Evolutionary conservation across 2,329 filamentous ascomycete species (phyloP), one percentile per base, ranked within the genome.

Genomic region (Botrytis porri): DNA sequence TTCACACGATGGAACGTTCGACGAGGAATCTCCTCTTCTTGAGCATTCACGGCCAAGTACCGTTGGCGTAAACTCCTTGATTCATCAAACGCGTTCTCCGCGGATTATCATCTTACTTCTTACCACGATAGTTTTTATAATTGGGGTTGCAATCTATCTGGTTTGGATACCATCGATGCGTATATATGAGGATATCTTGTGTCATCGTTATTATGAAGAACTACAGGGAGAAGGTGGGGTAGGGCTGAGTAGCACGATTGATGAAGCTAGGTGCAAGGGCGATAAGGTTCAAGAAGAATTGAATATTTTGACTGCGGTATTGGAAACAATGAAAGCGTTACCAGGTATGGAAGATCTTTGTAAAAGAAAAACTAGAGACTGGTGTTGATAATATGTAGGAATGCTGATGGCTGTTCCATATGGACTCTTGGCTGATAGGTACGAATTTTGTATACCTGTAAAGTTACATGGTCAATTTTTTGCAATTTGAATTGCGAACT

Each of bases 131-230:
- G 75, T 82, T 18, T 79, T 84, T 60, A 41, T 82, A 22, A 74
- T 78, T 4, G 75, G 78, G 2, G 76, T 78, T 45, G 76, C 80
- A 2, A 77, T 76, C n/a, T 79, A 77, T 4, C 77, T 84, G 39
- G 78, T 77, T 71, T 75, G 73, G 14, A 80, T 84, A 39, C 80
- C 83, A 25, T 75, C 76, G 59, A 79, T 81, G 10, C 79, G 82
- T 61, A 78, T 83, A 41, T 80, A 80, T 59, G 83, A 84, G 74
- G 81, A 84, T 75, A 81, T 83, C 48, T 75, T 83, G 32, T 84
- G 83, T 75, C 82, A 81, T 70, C 80, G 82, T 70, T 83, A 83
- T 71, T 81, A 79, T 69, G 75, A 79, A n/a, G 62, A 75, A 25
- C 54, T 77, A 29, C 61, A 76, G 35, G 76, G 77, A 18, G 72